Conservation (phyloP, 2,329 filamentous ascomycete genomes). For the Verticillium dahliae region DNA sequence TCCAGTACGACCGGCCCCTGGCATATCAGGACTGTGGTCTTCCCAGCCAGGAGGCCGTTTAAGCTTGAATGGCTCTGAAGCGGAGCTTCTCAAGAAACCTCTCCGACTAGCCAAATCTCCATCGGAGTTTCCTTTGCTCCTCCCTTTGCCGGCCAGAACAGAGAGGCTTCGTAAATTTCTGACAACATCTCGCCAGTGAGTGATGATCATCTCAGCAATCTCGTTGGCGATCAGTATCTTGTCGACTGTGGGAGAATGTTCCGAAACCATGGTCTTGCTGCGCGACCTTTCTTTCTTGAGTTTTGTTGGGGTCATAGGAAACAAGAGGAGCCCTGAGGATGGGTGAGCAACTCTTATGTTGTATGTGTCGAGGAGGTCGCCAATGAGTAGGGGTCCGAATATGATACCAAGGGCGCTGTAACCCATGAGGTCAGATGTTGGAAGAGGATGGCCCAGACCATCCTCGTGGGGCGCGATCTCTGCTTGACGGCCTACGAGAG, state of each 20-base stretch:
- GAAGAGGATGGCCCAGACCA: constrained; percentile 41
- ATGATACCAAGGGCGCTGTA: constrained; percentile 57
- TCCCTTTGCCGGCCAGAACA: constrained; percentile 16
- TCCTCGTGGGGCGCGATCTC: constrained; percentile 48
- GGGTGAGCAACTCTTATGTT: constrained; percentile 33
- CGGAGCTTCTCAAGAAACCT: constrained; percentile 27
- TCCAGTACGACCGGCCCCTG: constrained; percentile 14
- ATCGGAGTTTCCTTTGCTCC: constrained; percentile 8
- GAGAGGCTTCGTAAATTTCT: constrained; percentile 48
- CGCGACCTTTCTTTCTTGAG: constrained; percentile 31
- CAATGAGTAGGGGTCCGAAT: constrained; percentile 58
- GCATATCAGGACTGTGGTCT: constrained; percentile 11
- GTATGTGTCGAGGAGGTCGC: constrained; percentile 48
- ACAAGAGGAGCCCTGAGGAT: constrained; percentile 31
- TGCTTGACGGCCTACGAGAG: constrained; percentile 51
- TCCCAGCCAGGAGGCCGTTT: constrained; percentile 30
- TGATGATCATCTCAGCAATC: constrained; percentile 59
- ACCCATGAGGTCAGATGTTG: constrained; percentile 55
- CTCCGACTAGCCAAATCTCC: constrained; percentile 5
- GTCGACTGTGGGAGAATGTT: constrained; percentile 23
- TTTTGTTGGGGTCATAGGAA: constrained; percentile 35
- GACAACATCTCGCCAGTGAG: constrained; percentile 59
- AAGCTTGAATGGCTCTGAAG: constrained; percentile 32
- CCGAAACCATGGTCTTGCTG: constrained; percentile 18
- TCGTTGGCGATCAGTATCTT: constrained; percentile 52